These are phyloP conservation scores for Jasminum sambac DNA, from an alignment of 257 asterid species.

Conservation along the genomic window DNA sequence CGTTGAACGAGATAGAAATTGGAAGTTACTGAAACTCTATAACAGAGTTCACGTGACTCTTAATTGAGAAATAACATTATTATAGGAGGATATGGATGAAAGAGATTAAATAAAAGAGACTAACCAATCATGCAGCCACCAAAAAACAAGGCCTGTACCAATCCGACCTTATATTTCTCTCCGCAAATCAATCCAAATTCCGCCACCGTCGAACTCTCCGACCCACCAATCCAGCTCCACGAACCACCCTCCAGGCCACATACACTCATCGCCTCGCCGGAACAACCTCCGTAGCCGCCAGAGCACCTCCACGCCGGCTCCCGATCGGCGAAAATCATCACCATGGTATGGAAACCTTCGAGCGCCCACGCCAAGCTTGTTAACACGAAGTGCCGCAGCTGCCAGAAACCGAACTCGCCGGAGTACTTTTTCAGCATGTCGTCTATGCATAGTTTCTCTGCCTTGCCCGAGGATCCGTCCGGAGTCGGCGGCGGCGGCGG, in stretches of 20 bases:
- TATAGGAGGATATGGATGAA: not conserved
- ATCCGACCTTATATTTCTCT: slow-evolving; percentile 74
- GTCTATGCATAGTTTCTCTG: slow-evolving; percentile 59
- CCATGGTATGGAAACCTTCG: slow-evolving; percentile 86
- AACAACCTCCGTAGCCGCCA: slow-evolving; percentile 34
- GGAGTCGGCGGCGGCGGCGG: not conserved
- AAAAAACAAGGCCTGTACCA: slow-evolving; percentile 80
- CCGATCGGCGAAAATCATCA: slow-evolving; percentile 82
- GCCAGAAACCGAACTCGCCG: slow-evolving; percentile 92
- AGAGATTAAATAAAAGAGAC: slow-evolving; percentile 12
- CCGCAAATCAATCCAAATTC: slow-evolving; percentile 77
- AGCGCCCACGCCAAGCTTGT: slow-evolving; percentile 85
- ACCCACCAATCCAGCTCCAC: slow-evolving; percentile 79
- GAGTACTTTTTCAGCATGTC: slow-evolving; percentile 63
- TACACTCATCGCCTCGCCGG: slow-evolving; percentile 35
- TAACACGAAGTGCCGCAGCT: slow-evolving; percentile 62
- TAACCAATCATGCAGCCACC: slow-evolving; percentile 86
- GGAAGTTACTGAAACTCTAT: no score
- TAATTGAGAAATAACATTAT: no score
- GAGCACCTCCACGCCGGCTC: slow-evolving; percentile 70
- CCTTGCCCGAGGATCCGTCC: not conserved
- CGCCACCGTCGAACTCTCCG: slow-evolving; percentile 66
- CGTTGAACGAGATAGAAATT: no score
- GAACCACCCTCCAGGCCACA: slow-evolving; percentile 59
- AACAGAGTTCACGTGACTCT: no score